These are phyloP conservation scores for Xylariaceae sp. DNA, from an alignment of 2,329 filamentous ascomycete genomes.

Conservation along the genomic window DNA sequence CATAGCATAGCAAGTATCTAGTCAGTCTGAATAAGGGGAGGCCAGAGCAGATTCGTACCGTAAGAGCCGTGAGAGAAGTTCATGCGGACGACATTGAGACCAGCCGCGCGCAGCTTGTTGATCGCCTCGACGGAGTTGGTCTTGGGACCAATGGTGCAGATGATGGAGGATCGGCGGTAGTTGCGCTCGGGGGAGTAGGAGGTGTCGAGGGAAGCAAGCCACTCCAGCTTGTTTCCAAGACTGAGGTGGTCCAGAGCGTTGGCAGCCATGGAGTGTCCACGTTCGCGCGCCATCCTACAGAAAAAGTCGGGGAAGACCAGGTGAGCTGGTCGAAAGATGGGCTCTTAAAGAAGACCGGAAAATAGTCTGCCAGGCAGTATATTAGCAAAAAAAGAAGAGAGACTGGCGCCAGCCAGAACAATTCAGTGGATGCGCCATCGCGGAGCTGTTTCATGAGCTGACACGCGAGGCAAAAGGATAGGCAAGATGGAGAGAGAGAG, in stretches of 20 bases:
- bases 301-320: neutral
- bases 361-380: neutral
- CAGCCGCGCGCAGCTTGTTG: constrained; percentile 83
- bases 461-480: neutral
- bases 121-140: constrained; percentile 97
- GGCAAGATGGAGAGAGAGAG: neutral
- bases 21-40: neutral
- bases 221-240: constrained; percentile 64
- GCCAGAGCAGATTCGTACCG: constrained; percentile 20
- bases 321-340: neutral
- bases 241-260: constrained; percentile 82
- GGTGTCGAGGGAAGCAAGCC: constrained; percentile 73
- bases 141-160: constrained; percentile 98
- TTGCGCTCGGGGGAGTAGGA: constrained; percentile 81
- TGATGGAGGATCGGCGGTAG: constrained; percentile 95
- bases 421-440: too few species aligned
- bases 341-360: neutral
- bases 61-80: constrained; percentile 97
- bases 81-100: constrained; percentile 98
- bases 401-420: too few species aligned
- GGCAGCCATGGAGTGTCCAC: constrained; percentile 39
- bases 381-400: neutral
- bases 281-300: constrained; percentile 20
- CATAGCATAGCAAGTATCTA: neutral
- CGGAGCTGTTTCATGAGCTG: too few species aligned